Evolutionary conservation across 805 yeast species (phyloP).

Genomic region (Monosporozyma siamensis): DNA sequence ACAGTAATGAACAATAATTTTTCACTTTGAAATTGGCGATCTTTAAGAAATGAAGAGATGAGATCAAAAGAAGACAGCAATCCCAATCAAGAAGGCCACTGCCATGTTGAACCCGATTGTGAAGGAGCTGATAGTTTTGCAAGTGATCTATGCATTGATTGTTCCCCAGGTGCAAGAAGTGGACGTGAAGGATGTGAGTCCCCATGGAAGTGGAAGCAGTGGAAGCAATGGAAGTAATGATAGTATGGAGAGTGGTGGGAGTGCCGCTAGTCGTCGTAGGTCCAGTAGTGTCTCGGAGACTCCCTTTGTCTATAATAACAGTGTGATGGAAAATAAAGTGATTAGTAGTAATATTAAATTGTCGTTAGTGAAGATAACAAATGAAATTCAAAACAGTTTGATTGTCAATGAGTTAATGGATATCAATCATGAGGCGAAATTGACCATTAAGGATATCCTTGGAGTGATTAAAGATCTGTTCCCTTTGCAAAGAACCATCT

Average conservation of each 20-base stretch:
- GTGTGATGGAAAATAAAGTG: constrained; percentile 2
- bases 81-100: no score
- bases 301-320: background rate
- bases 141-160: constrained; percentile 22
- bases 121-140: constrained; percentile 26
- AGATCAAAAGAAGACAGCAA: no score
- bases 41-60: background rate
- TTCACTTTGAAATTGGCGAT: background rate
- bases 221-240: background rate
- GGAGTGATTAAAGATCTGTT: constrained; percentile 22
- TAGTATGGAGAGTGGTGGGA: background rate
- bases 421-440: constrained; percentile 10
- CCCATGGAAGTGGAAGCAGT: background rate
- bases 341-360: constrained; percentile 18
- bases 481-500: constrained; percentile 23
- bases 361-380: constrained; percentile 26
- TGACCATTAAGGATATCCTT: constrained; percentile 26
- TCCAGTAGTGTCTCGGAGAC: background rate
- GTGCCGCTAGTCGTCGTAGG: background rate
- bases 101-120: constrained; percentile 15
- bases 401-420: constrained; percentile 17
- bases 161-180: constrained; percentile 8
- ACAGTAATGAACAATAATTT: no score
- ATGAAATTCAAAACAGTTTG: constrained; percentile 27
- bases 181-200: constrained; percentile 3